Evolutionary conservation across 2,329 filamentous ascomycete species (phyloP), one percentile per base, ranked within the genome.

Genomic region (Phyllosticta paracitricarpa): DNA sequence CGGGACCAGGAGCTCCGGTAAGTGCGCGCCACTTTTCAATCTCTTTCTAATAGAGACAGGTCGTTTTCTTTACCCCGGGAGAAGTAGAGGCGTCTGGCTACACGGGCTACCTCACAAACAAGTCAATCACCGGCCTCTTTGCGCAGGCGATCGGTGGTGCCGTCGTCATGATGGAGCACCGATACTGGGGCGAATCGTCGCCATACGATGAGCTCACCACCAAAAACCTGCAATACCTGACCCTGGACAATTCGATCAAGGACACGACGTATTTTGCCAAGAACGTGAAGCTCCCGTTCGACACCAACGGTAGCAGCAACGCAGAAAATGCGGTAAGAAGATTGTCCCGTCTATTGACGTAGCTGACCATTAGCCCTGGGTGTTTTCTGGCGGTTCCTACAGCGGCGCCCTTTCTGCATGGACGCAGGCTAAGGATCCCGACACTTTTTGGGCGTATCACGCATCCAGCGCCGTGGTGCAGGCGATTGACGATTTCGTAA

Each of bases 401-500:
- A 78, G 77, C 33, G 83, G 82, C 51, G 80, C 81, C 4, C 71
- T 85, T 17, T 69, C 81, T 1, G 82, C 81, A 0, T 84, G 82
- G 82, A 81, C 77, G 2, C 79, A 79, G 40, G 78, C 78, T 12
- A 71, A 79, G 2, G 71, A 76, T 1, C 81, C 82, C 0, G 82
- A 80, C 6, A 84, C 81, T 0, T 82, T 83, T 70, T 85, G 82
- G 82, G 82, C 82, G 1, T 84, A 84, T 64, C 81, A 83, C 68
- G 74, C 82, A 2, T 81, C 79, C 30, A 81, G 79, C 67, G 83
- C 78, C 0, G 80, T 81, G 0, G 81, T 85, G 0, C 71, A 85
- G 65, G 78, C 79, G 0, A 77, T 84, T 35, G 76, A 78, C 25
- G 75, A 85, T 69, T 63, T 63, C 10, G 60, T 62, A n/a, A 58